phyloP scores from a whole-genome alignment of 2,329 filamentous ascomycete species.

The Diaporthe citri region DNA sequence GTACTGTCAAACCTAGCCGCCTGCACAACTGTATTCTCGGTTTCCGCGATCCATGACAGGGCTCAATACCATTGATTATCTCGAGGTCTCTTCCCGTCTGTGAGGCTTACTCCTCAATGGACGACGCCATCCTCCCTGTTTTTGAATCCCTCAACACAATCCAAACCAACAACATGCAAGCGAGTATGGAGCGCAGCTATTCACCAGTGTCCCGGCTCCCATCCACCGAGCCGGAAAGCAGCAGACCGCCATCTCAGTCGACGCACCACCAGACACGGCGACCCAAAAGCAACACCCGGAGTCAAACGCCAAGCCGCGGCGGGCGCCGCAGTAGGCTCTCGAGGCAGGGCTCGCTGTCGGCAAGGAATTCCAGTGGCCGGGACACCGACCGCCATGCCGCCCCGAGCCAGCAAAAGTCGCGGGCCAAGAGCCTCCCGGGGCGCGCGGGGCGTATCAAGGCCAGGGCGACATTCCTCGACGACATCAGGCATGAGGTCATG shows the following conservation, averaged over 20 bases:
- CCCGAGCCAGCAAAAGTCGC: constrained; percentile 53
- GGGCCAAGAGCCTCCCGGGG: constrained; percentile 66
- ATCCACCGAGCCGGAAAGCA: neutral
- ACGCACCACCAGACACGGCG: neutral
- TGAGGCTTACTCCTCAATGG: neutral
- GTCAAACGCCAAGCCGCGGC: neutral
- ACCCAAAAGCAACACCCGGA: neutral
- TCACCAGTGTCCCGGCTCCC: neutral
- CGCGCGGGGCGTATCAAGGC: constrained; percentile 52
- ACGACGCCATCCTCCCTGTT: too few species aligned
- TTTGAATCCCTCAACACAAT: too few species aligned
- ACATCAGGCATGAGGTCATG: constrained; percentile 86
- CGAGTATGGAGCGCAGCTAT: neutral
- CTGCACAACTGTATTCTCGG: too few species aligned
- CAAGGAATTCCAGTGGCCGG: constrained; percentile 48
- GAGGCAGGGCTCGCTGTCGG: constrained; percentile 32
- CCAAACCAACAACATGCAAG: neutral
- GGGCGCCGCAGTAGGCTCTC: neutral
- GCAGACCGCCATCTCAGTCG: neutral
- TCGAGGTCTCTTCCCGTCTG: neutral
- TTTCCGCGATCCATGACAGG: neutral
- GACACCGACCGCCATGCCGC: constrained; percentile 60
- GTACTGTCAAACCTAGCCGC: too few species aligned
- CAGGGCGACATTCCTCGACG: constrained; percentile 72
- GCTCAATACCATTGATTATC: neutral